These are phyloP conservation scores for Calvatia gigantea DNA, from an alignment of 768 basidiomycete genomes.

Conservation along the genomic window DNA sequence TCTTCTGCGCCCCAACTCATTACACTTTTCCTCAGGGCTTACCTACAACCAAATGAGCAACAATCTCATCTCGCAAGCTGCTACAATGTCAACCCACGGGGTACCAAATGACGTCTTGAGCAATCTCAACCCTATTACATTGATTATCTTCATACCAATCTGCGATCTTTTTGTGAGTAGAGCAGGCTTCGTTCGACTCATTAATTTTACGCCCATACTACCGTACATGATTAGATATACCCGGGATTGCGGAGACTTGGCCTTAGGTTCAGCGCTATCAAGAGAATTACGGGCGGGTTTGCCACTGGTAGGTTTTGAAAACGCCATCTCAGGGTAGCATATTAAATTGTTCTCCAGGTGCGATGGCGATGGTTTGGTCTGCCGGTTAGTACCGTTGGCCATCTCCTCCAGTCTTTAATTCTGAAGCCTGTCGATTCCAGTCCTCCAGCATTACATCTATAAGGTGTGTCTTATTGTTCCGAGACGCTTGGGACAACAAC, in stretches of 20 bases:
- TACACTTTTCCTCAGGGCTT: too few relatives aligned
- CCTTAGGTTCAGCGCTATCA: conserved; percentile 54
- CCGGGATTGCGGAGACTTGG: conserved; percentile 50
- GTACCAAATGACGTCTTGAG: conserved; percentile 75
- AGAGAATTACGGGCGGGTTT: conserved; percentile 58
- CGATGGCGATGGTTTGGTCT: conserved; percentile 64
- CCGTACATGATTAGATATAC: conserved; percentile 40
- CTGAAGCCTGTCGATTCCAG: conserved; percentile 27
- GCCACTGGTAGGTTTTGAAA: conserved; percentile 44
- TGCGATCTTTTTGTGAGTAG: conserved; percentile 49
- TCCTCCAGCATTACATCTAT: conserved; percentile 74
- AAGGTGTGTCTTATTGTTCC: conserved; percentile 25
- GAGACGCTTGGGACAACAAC: conserved; percentile 13
- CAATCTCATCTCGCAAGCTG: conserved; percentile 79
- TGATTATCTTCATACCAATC: conserved; percentile 70
- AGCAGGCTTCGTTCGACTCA: not conserved
- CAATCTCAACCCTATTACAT: conserved; percentile 72
- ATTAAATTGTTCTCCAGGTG: too few relatives aligned
- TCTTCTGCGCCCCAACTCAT: too few relatives aligned
- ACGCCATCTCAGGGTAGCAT: too few relatives aligned
- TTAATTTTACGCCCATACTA: not conserved
- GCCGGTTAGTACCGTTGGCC: conserved; percentile 21
- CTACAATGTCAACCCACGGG: conserved; percentile 69
- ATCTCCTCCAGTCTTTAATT: not conserved
- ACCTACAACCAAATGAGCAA: conserved; percentile 77